Evolutionary conservation across 75 land plant species (phyloP), one percentile per base, ranked within the genome.

Genomic region (Cupressus sempervirens): DNA sequence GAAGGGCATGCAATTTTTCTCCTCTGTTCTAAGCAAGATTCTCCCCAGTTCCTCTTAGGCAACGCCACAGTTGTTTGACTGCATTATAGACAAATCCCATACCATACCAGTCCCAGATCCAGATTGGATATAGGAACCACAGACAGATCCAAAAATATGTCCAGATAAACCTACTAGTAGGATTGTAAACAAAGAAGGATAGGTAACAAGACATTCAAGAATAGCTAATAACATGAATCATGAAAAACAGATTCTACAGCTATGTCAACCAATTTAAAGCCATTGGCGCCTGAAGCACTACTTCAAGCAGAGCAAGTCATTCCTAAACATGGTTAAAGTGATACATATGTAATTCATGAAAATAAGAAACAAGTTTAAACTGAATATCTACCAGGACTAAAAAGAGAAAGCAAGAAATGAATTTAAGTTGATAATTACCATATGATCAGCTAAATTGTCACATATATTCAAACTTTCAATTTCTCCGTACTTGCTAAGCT

Each of bases 361-460:
- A 62, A 62, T 7, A 62, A 62, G 8, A 62, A 23, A 62, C n/a
- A 62, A 7, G 7, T 62, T 62, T 62, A 26, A 62, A 62, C 26
- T 62, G 29, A 62, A 56, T 18, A 20, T 9, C 79, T 76, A 76
- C n/a, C 13, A 38, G 8, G 45, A 38, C 1, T 40, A 16, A 41
- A n/a, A 76, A 77, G 26, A 79, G 50, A 79, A 11, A n/a, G 46
- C 15, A 79, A 26, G 3, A 79, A 23, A 26, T n/a, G 48, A 30
- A 41, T 43, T 79, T n/a, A n/a, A 30, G 81, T 3, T n/a, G 30
- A 41, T 8, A 86, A 26, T 35, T 35, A 91, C 92, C 92, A 91
- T 91, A 76, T 91, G 92, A 83, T 91, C 92, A 4, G 92, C 92
- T 70, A 91, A 84, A 87, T 91, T 91, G 75, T 91, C 92, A 72